Conservation (phyloP, 805 yeast genomes). For the Yueomyces sp. region DNA sequence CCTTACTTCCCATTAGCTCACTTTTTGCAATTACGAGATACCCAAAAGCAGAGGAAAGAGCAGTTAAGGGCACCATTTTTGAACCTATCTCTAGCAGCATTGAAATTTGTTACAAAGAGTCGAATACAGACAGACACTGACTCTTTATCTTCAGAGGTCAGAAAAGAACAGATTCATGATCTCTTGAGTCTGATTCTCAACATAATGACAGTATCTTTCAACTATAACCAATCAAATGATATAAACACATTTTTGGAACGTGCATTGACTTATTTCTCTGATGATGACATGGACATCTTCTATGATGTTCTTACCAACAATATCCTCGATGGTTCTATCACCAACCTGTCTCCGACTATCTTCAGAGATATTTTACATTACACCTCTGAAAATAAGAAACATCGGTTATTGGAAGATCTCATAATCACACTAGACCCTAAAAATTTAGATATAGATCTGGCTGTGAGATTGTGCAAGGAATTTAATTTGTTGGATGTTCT, state of each 20-base stretch:
- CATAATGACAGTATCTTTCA: constrained; percentile 1
- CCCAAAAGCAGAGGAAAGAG: constrained; percentile 5
- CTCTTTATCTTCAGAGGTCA: background rate
- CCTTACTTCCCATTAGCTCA: constrained; percentile 7
- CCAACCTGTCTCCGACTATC: constrained; percentile 45
- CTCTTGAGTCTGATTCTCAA: constrained; percentile 2
- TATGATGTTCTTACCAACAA: constrained; percentile 41
- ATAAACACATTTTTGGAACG: constrained; percentile 5
- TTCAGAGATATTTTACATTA: constrained; percentile 47
- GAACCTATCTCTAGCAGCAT: constrained; percentile 19
- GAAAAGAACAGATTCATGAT: constrained; percentile 9
- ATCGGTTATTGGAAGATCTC: constrained; percentile 47
- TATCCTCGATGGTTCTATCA: constrained; percentile 34
- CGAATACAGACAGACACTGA: background rate
- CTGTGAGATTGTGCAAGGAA: constrained; percentile 46
- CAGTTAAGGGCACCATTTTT: constrained; percentile 20
- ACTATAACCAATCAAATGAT: background rate
- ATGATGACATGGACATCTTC: constrained; percentile 25
- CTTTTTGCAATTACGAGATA: constrained; percentile 8
- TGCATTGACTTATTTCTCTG: constrained; percentile 4
- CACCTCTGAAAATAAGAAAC: constrained; percentile 29
- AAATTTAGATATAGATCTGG: constrained; percentile 65
- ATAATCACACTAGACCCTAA: constrained; percentile 55
- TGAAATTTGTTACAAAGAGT: constrained; percentile 11
- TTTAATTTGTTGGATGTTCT: constrained; percentile 47